A percentile compares a stretch with the other conserved stretches of the same genome.
Conservation (phyloP, 225 moss, liverwort and hornwort species). For the Pseudisothecium myosuroides region DNA sequence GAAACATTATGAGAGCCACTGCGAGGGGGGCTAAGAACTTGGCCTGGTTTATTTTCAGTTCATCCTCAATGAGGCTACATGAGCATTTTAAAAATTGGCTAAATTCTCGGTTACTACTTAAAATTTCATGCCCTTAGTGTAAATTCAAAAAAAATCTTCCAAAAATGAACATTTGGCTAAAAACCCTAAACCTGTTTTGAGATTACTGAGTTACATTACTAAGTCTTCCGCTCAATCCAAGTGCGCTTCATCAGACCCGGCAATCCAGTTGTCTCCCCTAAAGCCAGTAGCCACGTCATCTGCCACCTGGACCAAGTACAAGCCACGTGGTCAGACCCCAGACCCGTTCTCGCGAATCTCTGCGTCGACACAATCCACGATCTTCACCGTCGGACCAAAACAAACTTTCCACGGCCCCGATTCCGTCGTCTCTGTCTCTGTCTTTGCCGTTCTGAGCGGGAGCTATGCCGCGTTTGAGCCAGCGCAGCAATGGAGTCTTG, state of each 20-base stretch:
- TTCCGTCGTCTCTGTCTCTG: not conserved
- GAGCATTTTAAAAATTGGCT: too few species aligned
- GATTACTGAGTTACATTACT: too few species aligned
- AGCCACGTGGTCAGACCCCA: not conserved
- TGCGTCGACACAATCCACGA: not conserved
- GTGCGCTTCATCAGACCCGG: not conserved
- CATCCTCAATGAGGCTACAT: too few species aligned
- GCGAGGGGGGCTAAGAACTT: too few species aligned
- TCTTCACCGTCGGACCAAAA: not conserved
- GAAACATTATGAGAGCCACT: too few species aligned
- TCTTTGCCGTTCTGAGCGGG: not conserved
- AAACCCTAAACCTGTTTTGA: too few species aligned
- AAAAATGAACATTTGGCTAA: too few species aligned
- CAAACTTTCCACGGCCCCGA: not conserved
- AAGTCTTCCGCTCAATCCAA: not conserved
- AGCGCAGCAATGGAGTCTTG: not conserved
- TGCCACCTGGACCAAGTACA: not conserved
- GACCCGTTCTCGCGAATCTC: not conserved
- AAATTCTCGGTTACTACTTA: too few species aligned
- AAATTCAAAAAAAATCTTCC: too few species aligned
- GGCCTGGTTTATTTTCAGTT: too few species aligned
- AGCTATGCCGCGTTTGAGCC: not conserved
- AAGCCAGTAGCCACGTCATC: not conserved
- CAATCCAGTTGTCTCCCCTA: not conserved
- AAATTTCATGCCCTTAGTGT: too few species aligned